Conservation (phyloP, 1,284 basidiomycete genomes). For the Mycena sp. region DNA sequence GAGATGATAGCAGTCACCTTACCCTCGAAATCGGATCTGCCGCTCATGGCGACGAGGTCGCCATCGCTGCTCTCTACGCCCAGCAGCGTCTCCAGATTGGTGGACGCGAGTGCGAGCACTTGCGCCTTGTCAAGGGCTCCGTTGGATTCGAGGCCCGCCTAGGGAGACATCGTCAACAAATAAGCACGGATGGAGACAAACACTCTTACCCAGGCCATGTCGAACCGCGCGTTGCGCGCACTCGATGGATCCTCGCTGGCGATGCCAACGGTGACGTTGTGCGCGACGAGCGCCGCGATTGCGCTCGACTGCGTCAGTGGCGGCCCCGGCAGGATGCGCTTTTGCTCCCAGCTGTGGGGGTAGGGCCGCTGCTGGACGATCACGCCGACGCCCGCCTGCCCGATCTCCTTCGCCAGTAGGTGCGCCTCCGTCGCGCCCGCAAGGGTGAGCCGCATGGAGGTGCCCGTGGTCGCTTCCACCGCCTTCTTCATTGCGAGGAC, state of each 20-base stretch:
- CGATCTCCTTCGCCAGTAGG: slow-evolving; percentile 16
- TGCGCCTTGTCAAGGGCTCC: slow-evolving; percentile 58
- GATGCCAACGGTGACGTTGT: slow-evolving; percentile 81
- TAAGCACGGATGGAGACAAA: background rate
- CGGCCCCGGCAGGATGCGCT: slow-evolving; percentile 61
- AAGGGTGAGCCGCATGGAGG: background rate
- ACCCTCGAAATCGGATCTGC: slow-evolving; percentile 61
- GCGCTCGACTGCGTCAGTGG: slow-evolving; percentile 76
- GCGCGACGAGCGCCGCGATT: slow-evolving; percentile 64
- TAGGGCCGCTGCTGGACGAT: slow-evolving; percentile 11
- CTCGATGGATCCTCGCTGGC: slow-evolving; percentile 66
- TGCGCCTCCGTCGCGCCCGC: slow-evolving; percentile 19
- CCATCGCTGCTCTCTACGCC: slow-evolving; percentile 38
- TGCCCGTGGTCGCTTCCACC: background rate
- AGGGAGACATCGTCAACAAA: background rate
- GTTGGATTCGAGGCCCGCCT: slow-evolving; percentile 52
- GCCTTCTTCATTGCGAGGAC: slow-evolving; percentile 12
- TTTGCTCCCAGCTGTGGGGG: slow-evolving; percentile 10
- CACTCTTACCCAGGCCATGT: slow-evolving; percentile 63
- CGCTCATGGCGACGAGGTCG: slow-evolving; percentile 74
- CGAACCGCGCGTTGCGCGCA: slow-evolving; percentile 75
- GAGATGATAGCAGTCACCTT: slow-evolving; percentile 71
- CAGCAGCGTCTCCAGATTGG: slow-evolving; percentile 27
- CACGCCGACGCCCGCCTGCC: slow-evolving; percentile 12
- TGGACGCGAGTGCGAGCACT: slow-evolving; percentile 67